Evolutionary conservation across 179 eudicot species (phyloP).

Genomic region (Amaranthus tricolor): DNA sequence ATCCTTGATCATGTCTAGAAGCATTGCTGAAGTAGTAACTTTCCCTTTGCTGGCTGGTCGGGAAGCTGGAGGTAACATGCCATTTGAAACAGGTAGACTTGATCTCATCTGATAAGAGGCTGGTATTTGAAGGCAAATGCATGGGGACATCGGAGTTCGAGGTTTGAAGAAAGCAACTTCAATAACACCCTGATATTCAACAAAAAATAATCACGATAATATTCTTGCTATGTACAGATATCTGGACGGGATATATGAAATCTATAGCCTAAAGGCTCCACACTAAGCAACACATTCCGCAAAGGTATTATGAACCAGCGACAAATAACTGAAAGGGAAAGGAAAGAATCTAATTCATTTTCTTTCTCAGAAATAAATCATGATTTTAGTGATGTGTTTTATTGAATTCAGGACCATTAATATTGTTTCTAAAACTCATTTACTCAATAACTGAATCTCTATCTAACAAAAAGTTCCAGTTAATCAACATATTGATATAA

Average conservation of each 20-base stretch:
- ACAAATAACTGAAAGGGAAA: background rate
- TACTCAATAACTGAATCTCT: background rate
- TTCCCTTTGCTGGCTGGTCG: conserved; percentile 61
- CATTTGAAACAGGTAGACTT: conserved; percentile 53
- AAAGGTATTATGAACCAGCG: background rate
- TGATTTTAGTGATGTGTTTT: background rate
- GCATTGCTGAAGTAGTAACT: conserved; percentile 61
- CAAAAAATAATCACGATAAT: background rate
- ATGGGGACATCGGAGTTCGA: conserved; percentile 59
- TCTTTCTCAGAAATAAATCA: background rate
- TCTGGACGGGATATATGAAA: background rate
- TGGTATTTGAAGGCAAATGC: conserved; percentile 89
- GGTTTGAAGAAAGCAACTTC: conserved; percentile 74
- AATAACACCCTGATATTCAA: conserved; percentile 59
- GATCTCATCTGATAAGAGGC: conserved; percentile 49
- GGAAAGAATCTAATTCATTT: background rate
- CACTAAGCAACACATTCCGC: background rate
- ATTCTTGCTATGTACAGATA: background rate
- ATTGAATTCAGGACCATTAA: background rate
- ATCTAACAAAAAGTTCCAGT: background rate
- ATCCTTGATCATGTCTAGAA: conserved; percentile 75
- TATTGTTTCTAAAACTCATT: background rate
- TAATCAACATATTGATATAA: background rate
- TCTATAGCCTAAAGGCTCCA: background rate
- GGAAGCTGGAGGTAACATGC: conserved; percentile 67